Conservation (phyloP, 2,329 filamentous ascomycete genomes). For the Mycosphaerella sp. region DNA sequence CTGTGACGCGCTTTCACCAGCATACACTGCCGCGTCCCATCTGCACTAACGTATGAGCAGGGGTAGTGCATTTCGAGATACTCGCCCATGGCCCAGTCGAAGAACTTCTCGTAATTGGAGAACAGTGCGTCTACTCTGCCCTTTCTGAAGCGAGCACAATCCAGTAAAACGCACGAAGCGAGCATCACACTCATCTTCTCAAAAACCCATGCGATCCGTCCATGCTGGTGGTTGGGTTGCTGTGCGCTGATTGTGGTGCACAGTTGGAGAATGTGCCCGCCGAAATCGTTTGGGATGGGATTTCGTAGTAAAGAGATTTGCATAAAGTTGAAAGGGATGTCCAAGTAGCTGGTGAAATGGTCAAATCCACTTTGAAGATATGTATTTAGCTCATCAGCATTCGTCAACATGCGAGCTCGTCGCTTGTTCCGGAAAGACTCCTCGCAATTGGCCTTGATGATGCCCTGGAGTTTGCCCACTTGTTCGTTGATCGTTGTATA, state of each 20-base stretch:
- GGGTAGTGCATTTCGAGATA: constrained; percentile 45
- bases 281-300: constrained; percentile 44
- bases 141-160: constrained; percentile 39
- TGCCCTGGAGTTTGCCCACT: constrained; percentile 41
- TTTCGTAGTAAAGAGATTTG: constrained; percentile 42
- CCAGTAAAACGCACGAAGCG: constrained; percentile 48
- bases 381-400: constrained; percentile 42
- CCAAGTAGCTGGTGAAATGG: constrained; percentile 44
- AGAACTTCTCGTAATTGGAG: constrained; percentile 39
- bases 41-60: constrained; percentile 38
- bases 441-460: constrained; percentile 40
- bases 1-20: constrained; percentile 32
- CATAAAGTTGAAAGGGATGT: constrained; percentile 49
- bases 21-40: constrained; percentile 31
- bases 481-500: constrained; percentile 48
- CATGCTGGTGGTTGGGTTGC: constrained; percentile 30
- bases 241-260: constrained; percentile 39
- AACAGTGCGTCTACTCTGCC: constrained; percentile 37
- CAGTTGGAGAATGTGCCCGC: constrained; percentile 47
- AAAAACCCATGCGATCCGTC: constrained; percentile 37
- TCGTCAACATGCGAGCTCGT: constrained; percentile 44
- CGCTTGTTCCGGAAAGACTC: constrained; percentile 40
- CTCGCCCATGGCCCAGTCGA: constrained; percentile 40
- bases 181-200: constrained; percentile 44
- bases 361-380: constrained; percentile 48